These are phyloP conservation scores for Colletotrichum sp. DNA, from an alignment of 2,329 filamentous ascomycete species.

Conservation along the genomic window DNA sequence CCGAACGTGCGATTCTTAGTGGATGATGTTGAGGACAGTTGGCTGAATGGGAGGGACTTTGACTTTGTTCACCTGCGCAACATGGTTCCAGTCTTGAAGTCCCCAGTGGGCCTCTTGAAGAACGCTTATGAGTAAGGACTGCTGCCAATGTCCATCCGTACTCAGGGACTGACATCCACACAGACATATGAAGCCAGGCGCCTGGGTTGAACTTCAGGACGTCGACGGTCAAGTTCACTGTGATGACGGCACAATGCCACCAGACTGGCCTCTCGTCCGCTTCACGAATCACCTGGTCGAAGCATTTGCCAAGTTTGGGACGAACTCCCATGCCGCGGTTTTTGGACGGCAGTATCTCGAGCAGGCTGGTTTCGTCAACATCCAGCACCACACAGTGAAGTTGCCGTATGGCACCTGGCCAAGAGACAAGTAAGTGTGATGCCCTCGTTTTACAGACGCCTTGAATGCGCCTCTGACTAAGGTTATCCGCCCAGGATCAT, in stretches of 20 bases:
- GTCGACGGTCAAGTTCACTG: constrained; percentile 43
- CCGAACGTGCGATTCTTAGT: constrained; percentile 44
- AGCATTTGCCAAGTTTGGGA: constrained; percentile 40
- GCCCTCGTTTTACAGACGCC: too few relatives aligned
- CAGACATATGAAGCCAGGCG: constrained; percentile 46
- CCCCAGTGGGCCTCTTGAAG: constrained; percentile 30
- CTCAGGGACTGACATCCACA: neutral
- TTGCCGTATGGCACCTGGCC: constrained; percentile 55
- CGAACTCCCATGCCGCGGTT: constrained; percentile 40
- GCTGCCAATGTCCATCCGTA: neutral
- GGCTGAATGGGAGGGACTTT: constrained; percentile 26
- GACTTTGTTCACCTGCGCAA: constrained; percentile 39
- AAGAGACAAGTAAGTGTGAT: constrained; percentile 35
- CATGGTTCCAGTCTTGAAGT: constrained; percentile 44
- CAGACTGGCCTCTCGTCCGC: constrained; percentile 35
- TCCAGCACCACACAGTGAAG: constrained; percentile 42
- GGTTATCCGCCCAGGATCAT: constrained; percentile 29
- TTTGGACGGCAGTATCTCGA: constrained; percentile 39
- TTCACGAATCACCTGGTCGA: constrained; percentile 39
- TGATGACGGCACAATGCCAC: constrained; percentile 38
- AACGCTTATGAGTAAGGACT: constrained; percentile 31
- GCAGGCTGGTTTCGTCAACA: constrained; percentile 45
- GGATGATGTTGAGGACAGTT: constrained; percentile 37
- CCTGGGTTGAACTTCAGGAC: constrained; percentile 51
- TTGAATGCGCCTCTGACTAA: neutral